phyloP scores from a whole-genome alignment of 495 filamentous ascomycete species.

The Neurospora sp. region DNA sequence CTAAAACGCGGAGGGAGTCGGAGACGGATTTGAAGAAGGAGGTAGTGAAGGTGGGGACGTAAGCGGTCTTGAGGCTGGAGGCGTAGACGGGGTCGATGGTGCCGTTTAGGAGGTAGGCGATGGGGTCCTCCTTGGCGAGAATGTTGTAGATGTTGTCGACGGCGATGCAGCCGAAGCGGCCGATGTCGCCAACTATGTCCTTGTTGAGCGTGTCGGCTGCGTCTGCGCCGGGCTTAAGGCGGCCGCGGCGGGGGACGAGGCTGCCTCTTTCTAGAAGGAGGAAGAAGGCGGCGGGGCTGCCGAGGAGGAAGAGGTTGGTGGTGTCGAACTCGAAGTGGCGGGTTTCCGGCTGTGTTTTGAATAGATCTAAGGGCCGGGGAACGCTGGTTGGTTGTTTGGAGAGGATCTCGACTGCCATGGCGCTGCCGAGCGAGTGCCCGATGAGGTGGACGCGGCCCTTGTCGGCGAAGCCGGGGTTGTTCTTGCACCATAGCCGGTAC shows the following conservation, averaged over 20 bases:
- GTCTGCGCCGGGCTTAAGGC: conserved; percentile 64
- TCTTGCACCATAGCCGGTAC: conserved; percentile 83
- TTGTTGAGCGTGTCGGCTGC: conserved; percentile 45
- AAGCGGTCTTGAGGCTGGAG: conserved; percentile 60
- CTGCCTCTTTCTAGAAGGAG: conserved; percentile 74
- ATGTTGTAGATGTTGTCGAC: conserved; percentile 97
- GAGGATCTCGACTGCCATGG: conserved; percentile 86
- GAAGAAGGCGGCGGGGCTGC: conserved; percentile 92
- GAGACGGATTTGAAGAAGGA: conserved; percentile 58
- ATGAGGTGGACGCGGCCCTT: conserved; percentile 81
- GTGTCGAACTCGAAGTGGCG: conserved; percentile 87
- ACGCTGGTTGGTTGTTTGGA: conserved; percentile 67
- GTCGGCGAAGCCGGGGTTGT: conserved; percentile 78
- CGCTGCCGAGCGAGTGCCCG: conserved; percentile 86
- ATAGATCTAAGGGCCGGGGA: conserved; percentile 43
- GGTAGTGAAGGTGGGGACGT: conserved; percentile 61
- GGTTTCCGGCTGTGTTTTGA: conserved; percentile 34
- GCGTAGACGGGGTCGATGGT: conserved; percentile 76
- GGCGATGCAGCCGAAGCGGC: conserved; percentile 78
- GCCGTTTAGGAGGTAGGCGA: conserved; percentile 87
- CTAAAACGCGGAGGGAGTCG: conserved; percentile 50
- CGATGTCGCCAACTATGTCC: conserved; percentile 63
- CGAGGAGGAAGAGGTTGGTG: conserved; percentile 76
- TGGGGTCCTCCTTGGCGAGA: conserved; percentile 55
- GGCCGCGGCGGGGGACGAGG: conserved; percentile 67